These are phyloP conservation scores for Erodium maritimum DNA, from an alignment of 345 rosid genomes.

Conservation along the genomic window DNA sequence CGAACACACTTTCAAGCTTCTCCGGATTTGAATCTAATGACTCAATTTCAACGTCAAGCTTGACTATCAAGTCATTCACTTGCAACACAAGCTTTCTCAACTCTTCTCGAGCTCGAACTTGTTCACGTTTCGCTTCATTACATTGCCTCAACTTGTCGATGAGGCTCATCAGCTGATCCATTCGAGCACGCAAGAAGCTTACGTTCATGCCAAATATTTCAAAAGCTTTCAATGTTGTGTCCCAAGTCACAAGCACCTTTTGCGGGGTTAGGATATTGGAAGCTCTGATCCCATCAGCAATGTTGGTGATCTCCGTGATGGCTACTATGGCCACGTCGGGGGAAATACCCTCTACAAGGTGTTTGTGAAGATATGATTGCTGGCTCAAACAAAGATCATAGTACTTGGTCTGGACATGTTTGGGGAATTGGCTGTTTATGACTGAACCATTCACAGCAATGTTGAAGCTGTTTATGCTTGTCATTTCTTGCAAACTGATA, in stretches of 20 bases:
- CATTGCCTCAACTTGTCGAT: background rate
- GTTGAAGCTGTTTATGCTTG: background rate
- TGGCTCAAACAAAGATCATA: slow-evolving; percentile 34
- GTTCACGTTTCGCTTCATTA: background rate
- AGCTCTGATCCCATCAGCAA: background rate
- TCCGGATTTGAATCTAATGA: background rate
- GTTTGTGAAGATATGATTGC: slow-evolving; percentile 26
- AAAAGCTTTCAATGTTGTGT: background rate
- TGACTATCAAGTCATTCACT: background rate
- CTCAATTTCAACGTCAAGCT: background rate
- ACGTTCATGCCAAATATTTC: background rate
- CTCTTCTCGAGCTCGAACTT: background rate
- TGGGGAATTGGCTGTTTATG: slow-evolving; percentile 20
- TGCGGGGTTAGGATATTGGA: background rate
- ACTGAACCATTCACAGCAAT: slow-evolving; percentile 16
- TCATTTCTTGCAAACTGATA: slow-evolving; percentile 17
- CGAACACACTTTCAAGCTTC: background rate
- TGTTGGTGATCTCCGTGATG: slow-evolving; percentile 11
- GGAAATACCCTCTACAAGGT: slow-evolving; percentile 23
- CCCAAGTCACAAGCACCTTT: background rate
- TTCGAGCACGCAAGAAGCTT: background rate
- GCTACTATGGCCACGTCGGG: slow-evolving; percentile 19
- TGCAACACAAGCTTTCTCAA: background rate
- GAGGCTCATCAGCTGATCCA: background rate
- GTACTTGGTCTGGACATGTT: slow-evolving; percentile 24